phyloP scores from a whole-genome alignment of 768 basidiomycete species.

The Boletus rubescentipes region DNA sequence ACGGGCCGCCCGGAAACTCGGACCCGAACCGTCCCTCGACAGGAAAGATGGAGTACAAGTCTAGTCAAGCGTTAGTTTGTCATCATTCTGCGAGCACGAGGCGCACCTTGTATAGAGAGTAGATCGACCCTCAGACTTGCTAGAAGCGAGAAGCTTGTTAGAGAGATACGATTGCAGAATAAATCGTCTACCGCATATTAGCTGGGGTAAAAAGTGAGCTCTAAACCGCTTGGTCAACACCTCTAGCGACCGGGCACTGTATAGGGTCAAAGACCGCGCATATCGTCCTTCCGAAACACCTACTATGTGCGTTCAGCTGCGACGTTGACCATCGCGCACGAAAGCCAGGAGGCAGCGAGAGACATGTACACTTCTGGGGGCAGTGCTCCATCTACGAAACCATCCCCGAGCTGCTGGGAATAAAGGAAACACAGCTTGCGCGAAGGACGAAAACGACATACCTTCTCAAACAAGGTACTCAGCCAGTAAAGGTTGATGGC shows the following conservation, averaged over 20 bases:
- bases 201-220: constrained; percentile 38
- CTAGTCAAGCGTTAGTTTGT: constrained; percentile 6
- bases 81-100: neutral
- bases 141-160: constrained; percentile 10
- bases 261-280: neutral
- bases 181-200: constrained; percentile 34
- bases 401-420: constrained; percentile 13
- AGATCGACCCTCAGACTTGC: constrained; percentile 27
- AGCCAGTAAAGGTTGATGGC: constrained; percentile 38
- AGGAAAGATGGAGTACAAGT: constrained; percentile 17
- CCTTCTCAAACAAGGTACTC: constrained; percentile 30
- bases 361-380: constrained; percentile 9
- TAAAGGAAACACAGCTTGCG: neutral
- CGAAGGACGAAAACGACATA: constrained; percentile 1
- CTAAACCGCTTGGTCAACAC: constrained; percentile 33
- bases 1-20: constrained; percentile 36
- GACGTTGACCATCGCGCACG: constrained; percentile 23
- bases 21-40: constrained; percentile 27
- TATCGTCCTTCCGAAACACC: constrained; percentile 6
- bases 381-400: neutral
- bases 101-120: constrained; percentile 21
- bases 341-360: constrained; percentile 32
- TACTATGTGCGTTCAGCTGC: constrained; percentile 23
- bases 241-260: constrained; percentile 21
- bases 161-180: neutral